Percentiles rank a stretch among this genome's conserved stretches.
phyloP scores from a whole-genome alignment of 352 stramenopile genomes.

The Pythium phragmitis region DNA sequence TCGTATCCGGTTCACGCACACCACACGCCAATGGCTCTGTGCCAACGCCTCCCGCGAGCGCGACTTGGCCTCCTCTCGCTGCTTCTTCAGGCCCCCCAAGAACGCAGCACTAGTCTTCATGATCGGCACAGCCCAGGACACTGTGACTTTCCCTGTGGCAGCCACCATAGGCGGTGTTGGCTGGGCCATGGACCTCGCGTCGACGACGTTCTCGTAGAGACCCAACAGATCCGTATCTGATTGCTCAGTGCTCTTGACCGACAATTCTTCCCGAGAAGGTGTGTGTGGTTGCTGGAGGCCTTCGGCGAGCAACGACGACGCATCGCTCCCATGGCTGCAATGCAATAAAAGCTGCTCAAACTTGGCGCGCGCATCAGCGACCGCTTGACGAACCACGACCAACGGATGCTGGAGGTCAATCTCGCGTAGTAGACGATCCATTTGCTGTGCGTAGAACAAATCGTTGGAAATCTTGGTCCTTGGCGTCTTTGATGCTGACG shows the following conservation, averaged over 20 bases:
- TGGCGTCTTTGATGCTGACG: background rate
- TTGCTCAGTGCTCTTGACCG: background rate
- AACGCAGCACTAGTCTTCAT: constrained; percentile 16
- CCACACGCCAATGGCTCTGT: constrained; percentile 10
- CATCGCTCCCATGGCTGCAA: background rate
- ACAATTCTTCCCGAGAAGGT: background rate
- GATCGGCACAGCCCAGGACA: background rate
- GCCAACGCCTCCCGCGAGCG: constrained; percentile 2
- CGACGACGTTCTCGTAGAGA: constrained; percentile 41
- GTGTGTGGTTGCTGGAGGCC: background rate
- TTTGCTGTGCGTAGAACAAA: constrained; percentile 44
- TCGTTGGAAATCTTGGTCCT: constrained; percentile 31
- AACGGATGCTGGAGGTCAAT: constrained; percentile 33
- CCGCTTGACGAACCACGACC: constrained; percentile 25
- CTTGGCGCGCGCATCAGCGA: constrained; percentile 28
- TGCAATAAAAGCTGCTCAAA: constrained; percentile 27
- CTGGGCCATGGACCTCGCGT: constrained; percentile 19
- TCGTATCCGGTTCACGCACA: constrained; percentile 19
- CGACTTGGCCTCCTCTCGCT: constrained; percentile 17
- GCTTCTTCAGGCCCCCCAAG: constrained; percentile 17
- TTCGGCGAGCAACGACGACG: background rate
- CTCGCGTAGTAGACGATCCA: constrained; percentile 34
- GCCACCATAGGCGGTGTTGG: background rate
- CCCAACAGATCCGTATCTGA: constrained; percentile 19
- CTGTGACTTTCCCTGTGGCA: background rate